Base-by-base conservation (phyloP, 495 filamentous ascomycete genomes). In the Aspergillus diversus region DNA sequence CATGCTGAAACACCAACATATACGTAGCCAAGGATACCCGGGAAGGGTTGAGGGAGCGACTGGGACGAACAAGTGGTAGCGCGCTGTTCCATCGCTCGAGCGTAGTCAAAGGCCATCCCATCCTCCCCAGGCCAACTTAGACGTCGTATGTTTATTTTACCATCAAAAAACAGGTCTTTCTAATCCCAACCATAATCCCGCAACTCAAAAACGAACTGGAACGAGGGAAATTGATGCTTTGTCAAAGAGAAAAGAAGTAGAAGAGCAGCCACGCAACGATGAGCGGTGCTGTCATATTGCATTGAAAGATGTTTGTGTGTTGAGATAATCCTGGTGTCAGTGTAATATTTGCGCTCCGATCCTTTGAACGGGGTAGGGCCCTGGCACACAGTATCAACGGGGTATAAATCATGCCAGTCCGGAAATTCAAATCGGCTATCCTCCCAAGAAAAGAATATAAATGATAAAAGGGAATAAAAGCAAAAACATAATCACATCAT, bases 401-500 rank as follows among this genome's bases (percentile, higher is more conserved):
- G 64, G 64, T 58, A 62, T 62, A 50, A 56, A 61, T 46, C 51
- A 58, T 55, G 47, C 61, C 60, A 62, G 34, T 66, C 59, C 42
- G 50, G 63, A 35, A 65, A 61, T 55, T 55, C 51, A 62, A 54
- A 63, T 63, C 62, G 43, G 63, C 43, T 47, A 62, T 47, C 57
- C 52, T 57, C 53, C 61, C 52, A 60, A 64, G 48, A 65, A 61
- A 50, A 39, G 62, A 66, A 43, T 15, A 43, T 43, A 15, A 43
- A 43, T 43, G 21, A 43, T 43, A 43, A 43, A 13, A 63, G 57
- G 51, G 53, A 60, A 65, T 42, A 57, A 53, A 56, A 64, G 57
- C 42, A 67, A 46, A 55, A 61, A 63, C 58, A 71, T 70, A 70
- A 68, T 61, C 65, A 67, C 70, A 64, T 70, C 71, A 68, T 68